phyloP scores from a whole-genome alignment of 108 stramenopile species.

The Aurantiochytrium sp. region DNA sequence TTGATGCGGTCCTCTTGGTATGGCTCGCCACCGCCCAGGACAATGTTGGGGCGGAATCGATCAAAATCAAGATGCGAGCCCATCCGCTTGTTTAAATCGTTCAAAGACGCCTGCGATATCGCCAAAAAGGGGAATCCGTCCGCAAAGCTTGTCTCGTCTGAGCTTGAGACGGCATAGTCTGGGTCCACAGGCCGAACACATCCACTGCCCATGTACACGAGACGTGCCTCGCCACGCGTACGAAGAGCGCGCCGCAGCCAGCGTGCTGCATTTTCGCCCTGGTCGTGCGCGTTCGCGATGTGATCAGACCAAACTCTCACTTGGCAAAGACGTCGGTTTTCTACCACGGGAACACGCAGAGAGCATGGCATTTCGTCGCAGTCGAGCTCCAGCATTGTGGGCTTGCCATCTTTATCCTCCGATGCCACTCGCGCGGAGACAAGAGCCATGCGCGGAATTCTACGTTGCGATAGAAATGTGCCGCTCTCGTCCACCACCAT shows the following conservation, averaged over 20 bases:
- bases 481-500: slow-evolving; percentile 43
- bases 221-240: slow-evolving; percentile 23
- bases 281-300: slow-evolving; percentile 30
- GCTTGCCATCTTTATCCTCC: slow-evolving; percentile 21
- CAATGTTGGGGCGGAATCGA: slow-evolving; percentile 56
- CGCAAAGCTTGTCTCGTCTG: slow-evolving; percentile 33
- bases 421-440: slow-evolving; percentile 23
- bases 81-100: slow-evolving; percentile 42
- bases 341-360: slow-evolving; percentile 30
- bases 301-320: slow-evolving; percentile 46
- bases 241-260: slow-evolving; percentile 38
- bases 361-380: slow-evolving; percentile 25
- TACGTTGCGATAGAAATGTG: slow-evolving; percentile 40
- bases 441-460: slow-evolving; percentile 39
- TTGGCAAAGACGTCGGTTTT: neutral
- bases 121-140: slow-evolving; percentile 52
- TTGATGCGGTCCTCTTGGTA: slow-evolving; percentile 45
- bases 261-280: slow-evolving; percentile 34
- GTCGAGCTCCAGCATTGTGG: neutral
- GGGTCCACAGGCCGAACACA: slow-evolving; percentile 31
- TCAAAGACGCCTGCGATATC: slow-evolving; percentile 35
- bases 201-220: slow-evolving; percentile 41
- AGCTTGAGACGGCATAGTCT: slow-evolving; percentile 15
- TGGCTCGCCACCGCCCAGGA: slow-evolving; percentile 32
- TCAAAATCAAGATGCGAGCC: slow-evolving; percentile 34